Conservation (phyloP, 768 basidiomycete genomes). For the Trametes sanguinea region DNA sequence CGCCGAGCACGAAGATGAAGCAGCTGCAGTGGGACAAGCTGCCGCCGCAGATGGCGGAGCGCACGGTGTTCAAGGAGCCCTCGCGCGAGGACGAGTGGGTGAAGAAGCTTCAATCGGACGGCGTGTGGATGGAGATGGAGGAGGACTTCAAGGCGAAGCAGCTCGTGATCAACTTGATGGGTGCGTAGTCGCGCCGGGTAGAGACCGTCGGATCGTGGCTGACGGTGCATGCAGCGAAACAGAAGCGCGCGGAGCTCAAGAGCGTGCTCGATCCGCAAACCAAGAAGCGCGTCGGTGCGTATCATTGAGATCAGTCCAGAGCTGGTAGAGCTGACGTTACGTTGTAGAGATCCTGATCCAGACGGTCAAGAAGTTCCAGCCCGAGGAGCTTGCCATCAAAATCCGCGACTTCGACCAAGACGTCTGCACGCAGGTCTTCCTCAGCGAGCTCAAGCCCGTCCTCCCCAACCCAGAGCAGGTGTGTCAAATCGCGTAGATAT, state of each 20-base stretch:
- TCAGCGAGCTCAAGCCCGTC: constrained; percentile 84
- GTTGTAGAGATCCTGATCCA: constrained; percentile 86
- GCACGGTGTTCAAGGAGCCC: constrained; percentile 82
- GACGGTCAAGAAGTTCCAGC: constrained; percentile 77
- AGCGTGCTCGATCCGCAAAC: constrained; percentile 91
- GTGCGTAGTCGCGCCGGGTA: constrained; percentile 42
- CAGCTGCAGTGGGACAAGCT: constrained; percentile 99
- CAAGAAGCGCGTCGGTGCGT: constrained; percentile 90
- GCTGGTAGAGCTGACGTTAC: neutral
- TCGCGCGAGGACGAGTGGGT: constrained; percentile 80
- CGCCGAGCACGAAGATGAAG: constrained; percentile 92
- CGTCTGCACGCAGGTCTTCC: constrained; percentile 85
- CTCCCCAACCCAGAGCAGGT: constrained; percentile 92
- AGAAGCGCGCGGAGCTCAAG: constrained; percentile 85
- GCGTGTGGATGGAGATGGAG: constrained; percentile 96
- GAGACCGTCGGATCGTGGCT: neutral
- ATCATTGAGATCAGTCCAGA: neutral
- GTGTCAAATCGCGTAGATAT: constrained; percentile 14
- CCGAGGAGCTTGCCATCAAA: constrained; percentile 81
- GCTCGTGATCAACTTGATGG: constrained; percentile 86
- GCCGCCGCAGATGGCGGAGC: constrained; percentile 80
- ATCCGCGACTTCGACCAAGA: constrained; percentile 88
- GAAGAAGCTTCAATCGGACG: constrained; percentile 77
- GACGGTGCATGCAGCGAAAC: constrained; percentile 52
- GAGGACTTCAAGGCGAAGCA: constrained; percentile 98